Percentiles rank a stretch among this genome's conserved stretches.
These are phyloP conservation scores for Dactylellina leptospora DNA, from an alignment of 2,329 filamentous ascomycete genomes.

Conservation along the genomic window DNA sequence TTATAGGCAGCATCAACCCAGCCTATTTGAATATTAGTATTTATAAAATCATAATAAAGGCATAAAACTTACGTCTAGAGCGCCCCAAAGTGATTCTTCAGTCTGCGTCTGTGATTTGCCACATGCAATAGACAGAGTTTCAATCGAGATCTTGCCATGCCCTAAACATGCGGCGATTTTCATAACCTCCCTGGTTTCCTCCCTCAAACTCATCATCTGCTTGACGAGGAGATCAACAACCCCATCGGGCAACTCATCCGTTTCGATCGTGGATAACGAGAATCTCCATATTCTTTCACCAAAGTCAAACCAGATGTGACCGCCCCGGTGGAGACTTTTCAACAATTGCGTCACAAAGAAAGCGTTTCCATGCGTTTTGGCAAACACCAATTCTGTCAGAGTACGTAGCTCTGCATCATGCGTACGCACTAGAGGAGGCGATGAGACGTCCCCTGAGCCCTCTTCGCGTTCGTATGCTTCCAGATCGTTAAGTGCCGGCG, in stretches of 20 bases:
- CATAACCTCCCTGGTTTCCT: constrained; percentile 56
- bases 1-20: constrained; percentile 56
- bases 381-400: constrained; percentile 56
- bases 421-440: constrained; percentile 5
- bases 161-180: constrained; percentile 57
- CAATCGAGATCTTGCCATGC: constrained; percentile 55
- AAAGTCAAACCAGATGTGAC: constrained; percentile 57
- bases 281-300: constrained; percentile 56
- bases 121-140: constrained; percentile 56
- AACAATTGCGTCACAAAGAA: constrained; percentile 57
- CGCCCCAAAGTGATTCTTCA: constrained; percentile 57
- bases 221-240: constrained; percentile 57
- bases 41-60: constrained; percentile 2
- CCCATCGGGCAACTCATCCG: constrained; percentile 56
- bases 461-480: constrained; percentile 30
- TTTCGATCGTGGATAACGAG: constrained; percentile 57
- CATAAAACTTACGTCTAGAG: constrained; percentile 54
- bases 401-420: constrained; percentile 57
- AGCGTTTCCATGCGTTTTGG: constrained; percentile 57
- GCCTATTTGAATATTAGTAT: constrained; percentile 32
- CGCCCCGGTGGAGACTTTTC: constrained; percentile 56
- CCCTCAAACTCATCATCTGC: constrained; percentile 56
- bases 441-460: not conserved
- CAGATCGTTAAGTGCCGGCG: constrained; percentile 28
- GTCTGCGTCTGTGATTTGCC: constrained; percentile 55